A percentile compares a stretch with the other conserved stretches of the same genome.
Conservation (phyloP, 2,329 filamentous ascomycete species). For the Hysterium pulicare region DNA sequence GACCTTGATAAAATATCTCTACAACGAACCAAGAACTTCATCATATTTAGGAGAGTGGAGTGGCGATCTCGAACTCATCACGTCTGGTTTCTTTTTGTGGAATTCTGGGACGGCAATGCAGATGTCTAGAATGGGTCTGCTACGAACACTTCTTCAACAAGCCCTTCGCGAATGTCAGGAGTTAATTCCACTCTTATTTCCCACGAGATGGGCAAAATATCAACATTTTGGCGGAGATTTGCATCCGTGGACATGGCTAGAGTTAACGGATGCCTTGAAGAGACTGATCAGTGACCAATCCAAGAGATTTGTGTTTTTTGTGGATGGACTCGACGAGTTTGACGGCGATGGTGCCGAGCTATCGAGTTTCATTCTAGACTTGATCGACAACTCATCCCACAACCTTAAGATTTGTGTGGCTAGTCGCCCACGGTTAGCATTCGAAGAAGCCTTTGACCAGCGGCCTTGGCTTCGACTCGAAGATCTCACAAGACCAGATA, state of each 20-base stretch:
- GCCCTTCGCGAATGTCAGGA: neutral
- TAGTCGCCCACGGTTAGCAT: constrained; percentile 2
- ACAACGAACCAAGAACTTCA: neutral
- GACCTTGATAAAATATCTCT: constrained; percentile 38
- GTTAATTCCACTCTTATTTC: neutral
- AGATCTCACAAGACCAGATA: neutral
- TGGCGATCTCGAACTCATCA: constrained; percentile 8
- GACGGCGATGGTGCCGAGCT: neutral
- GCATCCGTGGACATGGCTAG: neutral
- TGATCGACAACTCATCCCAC: neutral
- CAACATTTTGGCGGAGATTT: neutral
- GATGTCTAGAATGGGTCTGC: constrained; percentile 3
- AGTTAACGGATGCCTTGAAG: neutral
- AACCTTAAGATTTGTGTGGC: constrained; percentile 2
- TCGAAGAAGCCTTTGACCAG: neutral
- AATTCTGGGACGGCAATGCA: constrained; percentile 11
- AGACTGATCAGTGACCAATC: neutral
- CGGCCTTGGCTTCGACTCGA: neutral
- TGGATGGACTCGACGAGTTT: constrained; percentile 2
- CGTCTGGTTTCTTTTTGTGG: constrained; percentile 42
- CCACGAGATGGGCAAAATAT: neutral
- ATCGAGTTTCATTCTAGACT: neutral
- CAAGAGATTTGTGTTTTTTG: neutral
- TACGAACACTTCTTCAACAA: constrained; percentile 2
- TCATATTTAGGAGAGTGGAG: neutral